Evolutionary conservation across 108 stramenopile species (phyloP), one percentile per base, ranked within the genome.

Genomic region (Seminavis robusta): DNA sequence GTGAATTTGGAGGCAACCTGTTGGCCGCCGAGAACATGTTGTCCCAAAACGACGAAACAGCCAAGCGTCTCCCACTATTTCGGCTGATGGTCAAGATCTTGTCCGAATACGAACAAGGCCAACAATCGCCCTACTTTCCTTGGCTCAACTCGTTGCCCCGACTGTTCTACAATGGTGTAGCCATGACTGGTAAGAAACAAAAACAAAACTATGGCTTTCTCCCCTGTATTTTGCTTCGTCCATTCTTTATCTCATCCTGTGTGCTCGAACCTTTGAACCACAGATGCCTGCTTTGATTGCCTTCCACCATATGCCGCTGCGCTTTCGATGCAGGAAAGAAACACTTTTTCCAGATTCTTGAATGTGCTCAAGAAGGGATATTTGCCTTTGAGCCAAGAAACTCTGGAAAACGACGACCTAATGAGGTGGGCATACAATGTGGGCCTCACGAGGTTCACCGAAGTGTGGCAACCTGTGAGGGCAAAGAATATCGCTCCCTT

Each of bases 71-170:
- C n/a, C 68, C 57, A 7, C 41, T 42, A 21, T 74, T 60, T 40
- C 63, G 63, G 64, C 51, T 69, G 15, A 69, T 71, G 36, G 25
- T 62, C 20, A 69, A 73, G 32, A 46, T 79, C 13, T 46, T 74
- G 33, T 41, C 44, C 29, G 63, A 81, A 43, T 81, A 73, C 42
- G 67, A 73, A 61, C 54, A 70, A 29, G 79, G 79, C 4, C 54
- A 46, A 2, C 23, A 71, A 48, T 39, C n/a, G n/a, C 59, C 74
- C 0, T 80, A 71, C 67, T 80, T 29, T 27, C 45, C 55, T 23
- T 80, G 78, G 78, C 47, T 80, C 10, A 72, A 76, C 24, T 72
- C 74, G 1, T 29, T 80, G 10, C 78, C 78, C 0, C 38, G 78
- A 26, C 58, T 59, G 37, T 80, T 47, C 46, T 56, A 38, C 27